A percentile compares a stretch with the other conserved stretches of the same genome.
Evolutionary conservation across 148 eudicot species (phyloP).

Genomic region (Beta vulgaris): DNA sequence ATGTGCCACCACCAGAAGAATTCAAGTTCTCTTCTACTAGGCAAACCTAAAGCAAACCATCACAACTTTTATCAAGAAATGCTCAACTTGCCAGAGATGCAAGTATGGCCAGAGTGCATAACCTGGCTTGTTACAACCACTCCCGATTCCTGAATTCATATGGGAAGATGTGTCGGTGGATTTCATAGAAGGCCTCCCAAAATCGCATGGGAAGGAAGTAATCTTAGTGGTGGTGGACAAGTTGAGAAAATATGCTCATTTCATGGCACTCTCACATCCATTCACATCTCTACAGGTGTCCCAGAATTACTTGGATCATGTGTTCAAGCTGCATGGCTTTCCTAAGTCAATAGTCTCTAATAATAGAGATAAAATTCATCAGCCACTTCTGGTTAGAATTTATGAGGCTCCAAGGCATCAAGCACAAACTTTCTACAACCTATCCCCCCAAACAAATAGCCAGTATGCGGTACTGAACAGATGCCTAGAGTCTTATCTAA

Average conservation of each 20-base stretch:
- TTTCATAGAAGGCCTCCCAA: not conserved
- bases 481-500: not conserved
- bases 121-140: not conserved
- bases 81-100: not conserved
- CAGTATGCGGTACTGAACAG: not conserved
- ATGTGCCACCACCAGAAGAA: not conserved
- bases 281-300: not conserved
- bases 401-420: not conserved
- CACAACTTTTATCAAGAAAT: not conserved
- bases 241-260: not conserved
- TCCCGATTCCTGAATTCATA: not conserved
- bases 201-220: not conserved
- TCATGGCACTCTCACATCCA: not conserved
- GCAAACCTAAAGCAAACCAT: not conserved
- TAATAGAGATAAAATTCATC: not conserved
- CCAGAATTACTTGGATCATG: not conserved
- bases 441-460: not conserved
- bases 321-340: not conserved
- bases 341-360: not conserved
- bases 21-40: not conserved
- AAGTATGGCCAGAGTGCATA: not conserved
- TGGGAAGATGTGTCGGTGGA: not conserved
- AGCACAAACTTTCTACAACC: not conserved
- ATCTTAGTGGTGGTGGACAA: not conserved
- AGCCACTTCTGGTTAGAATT: not conserved